Conservation (phyloP, 805 yeast species). For the Cyberlindnera amylophila region DNA sequence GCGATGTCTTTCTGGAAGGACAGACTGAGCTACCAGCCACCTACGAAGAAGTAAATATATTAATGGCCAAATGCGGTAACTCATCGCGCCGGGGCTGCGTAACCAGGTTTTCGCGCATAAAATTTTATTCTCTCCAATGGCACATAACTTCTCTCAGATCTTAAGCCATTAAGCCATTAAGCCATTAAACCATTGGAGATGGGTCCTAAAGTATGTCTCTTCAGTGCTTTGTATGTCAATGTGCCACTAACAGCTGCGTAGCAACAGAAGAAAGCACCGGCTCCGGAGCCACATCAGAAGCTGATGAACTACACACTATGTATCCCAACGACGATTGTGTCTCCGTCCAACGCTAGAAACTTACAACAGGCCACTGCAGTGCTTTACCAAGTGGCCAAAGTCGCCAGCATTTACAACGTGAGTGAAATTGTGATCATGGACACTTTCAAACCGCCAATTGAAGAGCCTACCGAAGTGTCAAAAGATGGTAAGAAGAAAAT, state of each 20-base stretch:
- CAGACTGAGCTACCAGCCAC: constrained; percentile 16
- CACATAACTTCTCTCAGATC: constrained; percentile 7
- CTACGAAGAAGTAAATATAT: neutral
- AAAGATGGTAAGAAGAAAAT: constrained; percentile 27
- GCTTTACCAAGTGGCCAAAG: constrained; percentile 76
- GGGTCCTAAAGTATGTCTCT: constrained; percentile 3
- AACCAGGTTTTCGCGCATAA: constrained; percentile 11
- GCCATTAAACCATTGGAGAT: neutral
- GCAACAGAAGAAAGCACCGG: constrained; percentile 1
- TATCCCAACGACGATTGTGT: constrained; percentile 66
- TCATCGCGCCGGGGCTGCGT: constrained; percentile 12
- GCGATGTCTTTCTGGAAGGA: constrained; percentile 24
- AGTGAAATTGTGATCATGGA: constrained; percentile 73
- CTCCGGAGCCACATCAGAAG: constrained; percentile 6
- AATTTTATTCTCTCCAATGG: constrained; percentile 9
- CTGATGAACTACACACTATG: constrained; percentile 52
- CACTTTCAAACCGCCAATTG: constrained; percentile 31
- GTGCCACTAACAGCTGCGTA: neutral
- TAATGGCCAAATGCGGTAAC: neutral
- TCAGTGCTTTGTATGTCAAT: too few relatives aligned
- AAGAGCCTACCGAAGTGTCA: constrained; percentile 22
- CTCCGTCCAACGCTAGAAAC: constrained; percentile 51
- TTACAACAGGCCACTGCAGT: constrained; percentile 70
- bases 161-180: neutral
- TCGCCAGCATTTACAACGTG: constrained; percentile 64